phyloP scores from a whole-genome alignment of 176 grass and related monocot genomes.

The Saccharum officinarum region DNA sequence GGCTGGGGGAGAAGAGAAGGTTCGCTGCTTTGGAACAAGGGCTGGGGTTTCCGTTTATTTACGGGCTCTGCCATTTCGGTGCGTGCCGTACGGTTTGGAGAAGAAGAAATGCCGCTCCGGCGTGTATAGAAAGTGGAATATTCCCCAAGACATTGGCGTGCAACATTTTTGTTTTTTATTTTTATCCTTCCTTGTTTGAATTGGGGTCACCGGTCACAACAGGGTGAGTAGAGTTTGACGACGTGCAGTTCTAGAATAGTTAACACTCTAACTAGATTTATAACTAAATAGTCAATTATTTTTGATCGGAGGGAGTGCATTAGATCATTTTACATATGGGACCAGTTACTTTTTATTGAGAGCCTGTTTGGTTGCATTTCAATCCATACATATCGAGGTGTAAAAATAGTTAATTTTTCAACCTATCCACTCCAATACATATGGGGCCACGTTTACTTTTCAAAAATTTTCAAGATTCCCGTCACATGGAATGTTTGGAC shows the following conservation, averaged over 20 bases:
- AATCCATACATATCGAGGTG: background rate
- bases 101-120: conserved; percentile 32
- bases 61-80: conserved; percentile 22
- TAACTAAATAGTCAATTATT: background rate
- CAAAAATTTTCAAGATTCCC: no score
- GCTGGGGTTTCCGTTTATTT: conserved; percentile 28
- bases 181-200: background rate
- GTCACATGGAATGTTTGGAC: no score
- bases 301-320: background rate
- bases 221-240: no score
- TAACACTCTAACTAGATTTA: background rate
- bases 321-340: background rate
- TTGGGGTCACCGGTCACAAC: no score
- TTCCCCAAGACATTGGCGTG: background rate
- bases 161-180: background rate
- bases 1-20: background rate
- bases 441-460: no score
- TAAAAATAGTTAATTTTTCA: no score
- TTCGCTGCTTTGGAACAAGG: conserved; percentile 20
- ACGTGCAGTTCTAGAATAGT: background rate
- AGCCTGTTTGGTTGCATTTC: background rate
- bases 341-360: background rate
- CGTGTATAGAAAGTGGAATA: background rate
- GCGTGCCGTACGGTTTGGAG: conserved; percentile 4
- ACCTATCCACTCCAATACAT: no score